Percentiles rank a stretch among this genome's conserved stretches.
Evolutionary conservation across 129 eudicot genomes (phyloP).

Genomic region (Kitagawia praeruptora): DNA sequence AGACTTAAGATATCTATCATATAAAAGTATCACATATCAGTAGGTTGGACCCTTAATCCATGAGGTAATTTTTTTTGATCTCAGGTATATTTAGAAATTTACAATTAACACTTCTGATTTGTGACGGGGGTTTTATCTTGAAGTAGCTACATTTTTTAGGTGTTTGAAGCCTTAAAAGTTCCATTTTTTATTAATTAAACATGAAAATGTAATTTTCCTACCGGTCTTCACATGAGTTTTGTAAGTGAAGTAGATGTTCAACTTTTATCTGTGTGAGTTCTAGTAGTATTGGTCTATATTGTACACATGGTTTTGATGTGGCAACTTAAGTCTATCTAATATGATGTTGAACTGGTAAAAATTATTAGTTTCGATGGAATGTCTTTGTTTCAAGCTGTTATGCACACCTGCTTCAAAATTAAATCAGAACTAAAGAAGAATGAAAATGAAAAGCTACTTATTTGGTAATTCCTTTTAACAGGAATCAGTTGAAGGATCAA

Average conservation of each 20-base stretch:
- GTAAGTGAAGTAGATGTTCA: not conserved
- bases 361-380: not conserved
- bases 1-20: not conserved
- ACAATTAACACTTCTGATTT: not conserved
- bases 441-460: not conserved
- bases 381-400: not conserved
- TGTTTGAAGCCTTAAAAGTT: not conserved
- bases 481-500: slow-evolving; percentile 57
- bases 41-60: not conserved
- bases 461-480: slow-evolving; percentile 15
- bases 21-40: not conserved
- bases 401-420: not conserved
- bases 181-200: not conserved
- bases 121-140: not conserved
- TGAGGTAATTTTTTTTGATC: not conserved
- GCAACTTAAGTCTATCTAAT: not conserved
- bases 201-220: not conserved
- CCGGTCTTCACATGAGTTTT: not conserved
- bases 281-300: not conserved
- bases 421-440: not conserved
- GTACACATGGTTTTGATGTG: not conserved
- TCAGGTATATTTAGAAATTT: too few relatives aligned
- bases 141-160: not conserved
- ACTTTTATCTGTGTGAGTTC: not conserved
- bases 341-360: not conserved